Conservation (phyloP, 2,329 filamentous ascomycete species). For the Phoma sp. region DNA sequence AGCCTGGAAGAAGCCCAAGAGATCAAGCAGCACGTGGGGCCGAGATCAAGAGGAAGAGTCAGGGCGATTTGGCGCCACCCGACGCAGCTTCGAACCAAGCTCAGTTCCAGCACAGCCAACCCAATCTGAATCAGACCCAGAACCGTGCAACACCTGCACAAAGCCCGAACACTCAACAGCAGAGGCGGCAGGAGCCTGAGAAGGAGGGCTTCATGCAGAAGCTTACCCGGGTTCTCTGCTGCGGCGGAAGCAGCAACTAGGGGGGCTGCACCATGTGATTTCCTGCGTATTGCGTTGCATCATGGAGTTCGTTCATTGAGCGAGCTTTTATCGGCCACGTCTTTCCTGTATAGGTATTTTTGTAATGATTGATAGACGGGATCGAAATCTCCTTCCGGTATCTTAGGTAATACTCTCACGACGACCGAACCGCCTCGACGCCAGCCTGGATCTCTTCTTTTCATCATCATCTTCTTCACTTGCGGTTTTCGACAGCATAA, state of each 20-base stretch:
- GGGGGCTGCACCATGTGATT: slow-evolving; percentile 22
- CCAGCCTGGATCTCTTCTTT: slow-evolving; percentile 37
- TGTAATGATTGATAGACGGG: slow-evolving; percentile 51
- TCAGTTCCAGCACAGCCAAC: slow-evolving; percentile 94
- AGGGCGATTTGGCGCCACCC: slow-evolving; percentile 79
- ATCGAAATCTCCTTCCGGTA: slow-evolving; percentile 43
- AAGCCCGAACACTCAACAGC: slow-evolving; percentile 57
- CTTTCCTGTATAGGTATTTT: slow-evolving; percentile 49
- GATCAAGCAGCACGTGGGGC: slow-evolving; percentile 33
- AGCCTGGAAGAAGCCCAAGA: slow-evolving; percentile 46
- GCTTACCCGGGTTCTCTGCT: slow-evolving; percentile 91
- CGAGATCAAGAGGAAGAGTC: slow-evolving; percentile 70
- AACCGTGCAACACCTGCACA: slow-evolving; percentile 61
- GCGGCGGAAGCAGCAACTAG: slow-evolving; percentile 56
- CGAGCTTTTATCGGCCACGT: slow-evolving; percentile 37
- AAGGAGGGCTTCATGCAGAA: slow-evolving; percentile 80
- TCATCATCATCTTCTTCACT: slow-evolving; percentile 30
- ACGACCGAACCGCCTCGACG: slow-evolving; percentile 35
- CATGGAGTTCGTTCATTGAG: slow-evolving; percentile 44
- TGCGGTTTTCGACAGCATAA: slow-evolving; percentile 28
- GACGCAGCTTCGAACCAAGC: slow-evolving; percentile 85
- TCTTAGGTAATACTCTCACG: slow-evolving; percentile 44
- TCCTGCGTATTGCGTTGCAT: slow-evolving; percentile 39
- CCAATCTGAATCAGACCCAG: slow-evolving; percentile 67
- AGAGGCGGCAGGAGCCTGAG: slow-evolving; percentile 69